A percentile compares a stretch with the other conserved stretches of the same genome.
phyloP scores from a whole-genome alignment of 1,139 yeast species.

The Yamadazyma aaseri region DNA sequence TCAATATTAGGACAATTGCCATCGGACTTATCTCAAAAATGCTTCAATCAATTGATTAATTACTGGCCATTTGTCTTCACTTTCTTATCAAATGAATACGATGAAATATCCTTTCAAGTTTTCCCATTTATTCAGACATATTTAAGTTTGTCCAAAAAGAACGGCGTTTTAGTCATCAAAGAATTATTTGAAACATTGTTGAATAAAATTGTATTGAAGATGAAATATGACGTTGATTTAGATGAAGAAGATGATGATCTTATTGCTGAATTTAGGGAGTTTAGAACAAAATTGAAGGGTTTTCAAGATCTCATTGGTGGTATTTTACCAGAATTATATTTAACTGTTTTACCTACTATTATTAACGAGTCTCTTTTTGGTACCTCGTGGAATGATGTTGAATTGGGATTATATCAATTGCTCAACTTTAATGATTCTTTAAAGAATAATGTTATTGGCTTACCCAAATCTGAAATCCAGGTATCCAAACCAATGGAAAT shows the following conservation, averaged over 20 bases:
- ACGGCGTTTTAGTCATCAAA: slow-evolving; percentile 29
- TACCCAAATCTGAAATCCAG: slow-evolving; percentile 62
- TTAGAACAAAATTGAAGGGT: slow-evolving; percentile 67
- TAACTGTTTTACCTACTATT: slow-evolving; percentile 66
- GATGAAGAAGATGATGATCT: slow-evolving; percentile 64
- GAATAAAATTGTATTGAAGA: slow-evolving; percentile 68
- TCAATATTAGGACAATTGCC: slow-evolving; percentile 51
- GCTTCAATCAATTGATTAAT: slow-evolving; percentile 29
- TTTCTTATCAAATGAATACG: slow-evolving; percentile 78
- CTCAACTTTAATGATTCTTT: slow-evolving; percentile 77
- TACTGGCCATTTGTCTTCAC: slow-evolving; percentile 73
- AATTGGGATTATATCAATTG: slow-evolving; percentile 82
- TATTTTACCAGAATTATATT: slow-evolving; percentile 68
- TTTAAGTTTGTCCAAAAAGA: slow-evolving; percentile 67
- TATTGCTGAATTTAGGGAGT: slow-evolving; percentile 75
- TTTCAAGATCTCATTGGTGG: slow-evolving; percentile 86
- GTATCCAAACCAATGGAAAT: slow-evolving; percentile 61
- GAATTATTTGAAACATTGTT: slow-evolving; percentile 64
- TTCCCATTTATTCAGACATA: slow-evolving; percentile 79
- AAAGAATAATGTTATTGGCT: slow-evolving; percentile 66
- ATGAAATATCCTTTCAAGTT: slow-evolving; percentile 81
- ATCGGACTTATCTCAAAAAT: slow-evolving; percentile 41
- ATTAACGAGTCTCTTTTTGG: slow-evolving; percentile 59
- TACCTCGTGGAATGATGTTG: slow-evolving; percentile 74
- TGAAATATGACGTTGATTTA: slow-evolving; percentile 76